Percentiles rank a stretch among this genome's conserved stretches.
Conservation (phyloP, 75 land plant species). For the Ceratopteris richardii region DNA sequence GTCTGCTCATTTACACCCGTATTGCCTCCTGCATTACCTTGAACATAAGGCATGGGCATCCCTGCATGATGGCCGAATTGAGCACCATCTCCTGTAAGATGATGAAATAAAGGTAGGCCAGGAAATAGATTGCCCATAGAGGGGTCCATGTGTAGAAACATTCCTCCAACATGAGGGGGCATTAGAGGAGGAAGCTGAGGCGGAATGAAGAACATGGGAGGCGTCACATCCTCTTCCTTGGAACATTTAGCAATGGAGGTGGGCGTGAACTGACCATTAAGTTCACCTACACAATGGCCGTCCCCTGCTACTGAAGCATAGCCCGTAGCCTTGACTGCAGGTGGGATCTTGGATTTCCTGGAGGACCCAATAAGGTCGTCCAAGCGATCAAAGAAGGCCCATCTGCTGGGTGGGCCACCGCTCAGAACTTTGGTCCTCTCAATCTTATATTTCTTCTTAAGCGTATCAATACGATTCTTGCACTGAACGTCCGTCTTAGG, state of each 20-base stretch:
- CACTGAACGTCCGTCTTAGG: constrained; percentile 50
- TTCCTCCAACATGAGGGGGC: constrained; percentile 5
- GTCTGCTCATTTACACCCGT: not conserved
- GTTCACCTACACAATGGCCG: not conserved
- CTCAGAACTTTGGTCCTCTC: constrained; percentile 22
- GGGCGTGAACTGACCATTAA: not conserved
- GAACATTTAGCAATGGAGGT: not conserved
- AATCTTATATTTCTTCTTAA: constrained; percentile 62
- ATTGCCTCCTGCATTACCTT: not conserved
- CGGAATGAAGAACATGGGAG: constrained; percentile 16
- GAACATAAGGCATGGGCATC: not conserved
- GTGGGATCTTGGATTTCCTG: constrained; percentile 5
- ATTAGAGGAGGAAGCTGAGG: constrained; percentile 13
- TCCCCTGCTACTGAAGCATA: not conserved
- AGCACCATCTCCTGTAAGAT: too few species aligned
- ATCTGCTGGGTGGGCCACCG: constrained; percentile 15
- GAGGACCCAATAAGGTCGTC: constrained; percentile 34
- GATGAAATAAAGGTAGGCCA: too few species aligned
- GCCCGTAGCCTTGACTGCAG: not conserved
- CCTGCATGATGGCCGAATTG: not conserved
- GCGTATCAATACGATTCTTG: constrained; percentile 58
- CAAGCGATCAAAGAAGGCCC: constrained; percentile 42
- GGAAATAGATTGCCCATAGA: constrained; percentile 1
- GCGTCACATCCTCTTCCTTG: constrained; percentile 3
- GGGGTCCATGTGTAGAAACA: constrained; percentile 4